Conservation (phyloP, 108 stramenopile genomes). For the Phaeodactylum tricornutum region DNA sequence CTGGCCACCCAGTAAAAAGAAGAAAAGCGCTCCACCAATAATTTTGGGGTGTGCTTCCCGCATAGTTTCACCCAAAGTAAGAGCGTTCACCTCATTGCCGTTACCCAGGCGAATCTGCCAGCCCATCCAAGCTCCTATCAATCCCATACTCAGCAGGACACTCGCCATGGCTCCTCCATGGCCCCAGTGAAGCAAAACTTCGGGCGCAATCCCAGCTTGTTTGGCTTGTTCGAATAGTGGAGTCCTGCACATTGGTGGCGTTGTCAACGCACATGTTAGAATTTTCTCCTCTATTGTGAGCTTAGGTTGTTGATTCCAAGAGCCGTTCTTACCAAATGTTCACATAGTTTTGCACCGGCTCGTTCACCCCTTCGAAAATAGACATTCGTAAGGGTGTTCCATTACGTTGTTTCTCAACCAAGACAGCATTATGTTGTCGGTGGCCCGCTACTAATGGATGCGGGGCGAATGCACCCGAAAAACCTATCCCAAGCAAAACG, state of each 20-base stretch:
- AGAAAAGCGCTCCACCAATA: constrained; percentile 29
- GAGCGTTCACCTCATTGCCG: constrained; percentile 24
- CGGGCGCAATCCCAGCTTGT: constrained; percentile 26
- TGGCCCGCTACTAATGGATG: too few species aligned
- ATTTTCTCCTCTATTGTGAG: neutral
- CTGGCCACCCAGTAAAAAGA: constrained; percentile 43
- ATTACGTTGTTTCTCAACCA: too few species aligned
- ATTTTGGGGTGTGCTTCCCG: constrained; percentile 40
- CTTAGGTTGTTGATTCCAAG: neutral
- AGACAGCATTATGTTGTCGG: too few species aligned
- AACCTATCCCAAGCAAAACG: too few species aligned
- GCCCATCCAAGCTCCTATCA: constrained; percentile 22
- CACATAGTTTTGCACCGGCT: constrained; percentile 25
- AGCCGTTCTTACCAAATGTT: constrained; percentile 26
- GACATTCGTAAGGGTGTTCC: constrained; percentile 15
- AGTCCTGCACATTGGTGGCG: constrained; percentile 2
- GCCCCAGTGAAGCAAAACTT: constrained; percentile 32
- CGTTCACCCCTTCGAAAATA: constrained; percentile 22
- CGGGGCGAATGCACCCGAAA: too few species aligned
- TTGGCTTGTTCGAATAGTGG: constrained; percentile 25
- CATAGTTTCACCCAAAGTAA: constrained; percentile 41
- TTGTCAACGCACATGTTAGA: neutral
- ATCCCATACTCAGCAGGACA: constrained; percentile 30
- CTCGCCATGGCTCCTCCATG: constrained; percentile 31
- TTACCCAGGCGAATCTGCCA: constrained; percentile 41